A percentile compares a stretch with the other conserved stretches of the same genome.
These are phyloP conservation scores for grape (Vitis vinifera) DNA, from an alignment of 164 flowering plant genomes.

Conservation along the genomic window ASM3070453v1 NC_081805.1:12335501-12336000, in stretches of 20 bases:
- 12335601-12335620: constrained; percentile 15
- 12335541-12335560: constrained; percentile 4
- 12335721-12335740: constrained; percentile 30
- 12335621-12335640: constrained; percentile 2
- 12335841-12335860: constrained; percentile 36
- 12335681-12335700: constrained; percentile 11
- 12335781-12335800: constrained; percentile 68
- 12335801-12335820: constrained; percentile 49
- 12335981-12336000: constrained; percentile 47
- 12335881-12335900: constrained; percentile 78
- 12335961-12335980: constrained; percentile 66
- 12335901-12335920: constrained; percentile 67
- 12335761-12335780: constrained; percentile 78
- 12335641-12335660: constrained; percentile 2
- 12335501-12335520: constrained; percentile 25
- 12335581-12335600: not conserved
- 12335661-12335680: constrained; percentile 8
- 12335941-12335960: constrained; percentile 64
- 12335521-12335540: constrained; percentile 11
- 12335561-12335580: constrained; percentile 28
- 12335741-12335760: constrained; percentile 50
- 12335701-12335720: constrained; percentile 4
- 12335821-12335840: constrained; percentile 59
- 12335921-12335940: constrained; percentile 66
- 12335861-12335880: constrained; percentile 88